Evolutionary conservation across 2,329 filamentous ascomycete species (phyloP).

Genomic region (Beauveria rudraprayagi): DNA sequence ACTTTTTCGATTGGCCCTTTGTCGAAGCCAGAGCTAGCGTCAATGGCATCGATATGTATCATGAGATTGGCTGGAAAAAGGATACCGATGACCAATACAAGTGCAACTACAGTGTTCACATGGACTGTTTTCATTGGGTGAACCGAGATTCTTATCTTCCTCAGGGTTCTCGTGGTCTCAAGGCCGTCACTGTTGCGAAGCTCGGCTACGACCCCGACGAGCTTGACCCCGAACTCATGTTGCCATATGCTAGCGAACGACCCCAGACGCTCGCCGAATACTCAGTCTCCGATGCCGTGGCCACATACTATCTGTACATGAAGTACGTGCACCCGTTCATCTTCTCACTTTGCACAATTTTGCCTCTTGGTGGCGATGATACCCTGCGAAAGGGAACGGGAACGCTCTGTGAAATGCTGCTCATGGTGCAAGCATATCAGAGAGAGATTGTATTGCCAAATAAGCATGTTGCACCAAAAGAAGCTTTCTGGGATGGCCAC

Average conservation of each 20-base stretch:
- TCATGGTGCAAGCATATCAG: constrained; percentile 97
- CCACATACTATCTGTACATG: constrained; percentile 99
- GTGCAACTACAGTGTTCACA: constrained; percentile 91
- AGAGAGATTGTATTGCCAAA: constrained; percentile 90
- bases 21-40: constrained; percentile 89
- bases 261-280: constrained; percentile 95
- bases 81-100: constrained; percentile 95
- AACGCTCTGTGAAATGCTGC: constrained; percentile 97
- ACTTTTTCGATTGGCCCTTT: constrained; percentile 99
- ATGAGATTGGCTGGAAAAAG: constrained; percentile 93
- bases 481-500: constrained; percentile 95
- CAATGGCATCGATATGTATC: constrained; percentile 98
- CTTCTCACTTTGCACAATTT: constrained; percentile 94
- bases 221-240: constrained; percentile 95
- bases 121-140: constrained; percentile 99
- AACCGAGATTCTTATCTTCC: constrained; percentile 97
- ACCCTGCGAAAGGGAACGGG: constrained; percentile 91
- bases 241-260: constrained; percentile 77
- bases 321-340: constrained; percentile 99
- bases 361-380: constrained; percentile 88
- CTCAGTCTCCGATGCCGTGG: constrained; percentile 96
- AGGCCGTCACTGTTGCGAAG: constrained; percentile 96
- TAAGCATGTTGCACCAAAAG: constrained; percentile 85
- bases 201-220: constrained; percentile 97
- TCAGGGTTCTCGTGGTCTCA: constrained; percentile 92